Base-by-base conservation (phyloP, 176 grass and related monocot genomes). In the Melocanna baccifera region DNA sequence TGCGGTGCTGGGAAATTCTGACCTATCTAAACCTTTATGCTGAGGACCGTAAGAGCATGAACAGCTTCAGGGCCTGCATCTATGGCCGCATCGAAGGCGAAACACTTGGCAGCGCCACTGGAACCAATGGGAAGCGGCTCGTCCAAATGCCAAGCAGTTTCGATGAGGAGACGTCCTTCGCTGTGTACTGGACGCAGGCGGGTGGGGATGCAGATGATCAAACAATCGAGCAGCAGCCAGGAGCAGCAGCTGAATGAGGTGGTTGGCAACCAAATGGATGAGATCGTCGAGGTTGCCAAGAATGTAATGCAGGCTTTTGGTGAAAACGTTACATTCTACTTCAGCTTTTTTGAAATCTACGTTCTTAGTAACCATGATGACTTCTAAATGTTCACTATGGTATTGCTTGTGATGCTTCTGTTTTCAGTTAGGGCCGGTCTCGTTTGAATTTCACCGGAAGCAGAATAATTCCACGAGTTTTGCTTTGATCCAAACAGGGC, bases 1-100 rank as follows among this genome's bases (percentile, higher is more conserved):
- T 91, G 9, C 61, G 86, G 59, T 96, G 96, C 78, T 96, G 96
- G 93, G 91, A 96, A 41, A 91, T 99, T 50, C 84, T 99, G 57
- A 78, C 96, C 50, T 96, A 92, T 79, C 84, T 96, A 86, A 92
- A 85, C 82, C 93, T 99, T 46, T 84, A 90, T 2, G 75, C 80
- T 6, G 62, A 91, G 37, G 67, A 93, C 56, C 61, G 5, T 41
- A 96, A 84, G 86, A 87, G 87, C 58, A 82, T 89, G 75, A 78
- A 92, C 74, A 99, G 87, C 52, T 99, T 99, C 78, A 96, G 84
- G 78, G 68, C 90, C 32, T 89, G 93, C 81, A 88, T 99, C 67
- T 92, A 83, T 2, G 93, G 94, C 43, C 93, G 91, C 42, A 89
- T 81, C 29, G 94, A 92, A 76, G 81, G 80, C 1, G 93, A 96